These are phyloP conservation scores for Diutina rugosa DNA, from an alignment of 1,139 yeast species.

Conservation along the genomic window DNA sequence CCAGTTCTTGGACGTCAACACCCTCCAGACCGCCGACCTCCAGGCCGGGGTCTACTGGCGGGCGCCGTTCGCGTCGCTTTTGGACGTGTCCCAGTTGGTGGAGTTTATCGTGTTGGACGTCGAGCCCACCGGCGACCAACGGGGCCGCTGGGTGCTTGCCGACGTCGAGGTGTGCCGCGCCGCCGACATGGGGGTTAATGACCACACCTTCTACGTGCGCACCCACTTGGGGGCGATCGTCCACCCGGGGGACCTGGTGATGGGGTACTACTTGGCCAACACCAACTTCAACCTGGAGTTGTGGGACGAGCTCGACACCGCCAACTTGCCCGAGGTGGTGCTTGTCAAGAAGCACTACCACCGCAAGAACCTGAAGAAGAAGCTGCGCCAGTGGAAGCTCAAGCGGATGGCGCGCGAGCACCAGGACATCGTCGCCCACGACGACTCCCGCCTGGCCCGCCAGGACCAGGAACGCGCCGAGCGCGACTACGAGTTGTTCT, in stretches of 20 bases:
- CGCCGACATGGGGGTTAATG: constrained; percentile 75
- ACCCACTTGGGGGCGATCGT: constrained; percentile 87
- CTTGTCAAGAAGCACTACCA: constrained; percentile 85
- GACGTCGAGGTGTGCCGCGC: constrained; percentile 85
- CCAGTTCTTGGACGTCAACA: constrained; percentile 77
- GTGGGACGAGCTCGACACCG: constrained; percentile 60
- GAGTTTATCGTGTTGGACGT: constrained; percentile 89
- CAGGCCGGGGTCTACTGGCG: constrained; percentile 77
- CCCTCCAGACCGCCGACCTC: constrained; percentile 73
- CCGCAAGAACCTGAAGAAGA: constrained; percentile 63
- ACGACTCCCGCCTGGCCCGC: constrained; percentile 67
- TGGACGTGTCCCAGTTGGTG: constrained; percentile 64
- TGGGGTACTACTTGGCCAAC: constrained; percentile 79
- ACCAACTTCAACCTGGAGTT: constrained; percentile 78
- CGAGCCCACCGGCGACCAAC: constrained; percentile 79
- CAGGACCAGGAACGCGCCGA: constrained; percentile 90
- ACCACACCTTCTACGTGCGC: constrained; percentile 66
- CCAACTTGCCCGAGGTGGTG: constrained; percentile 75
- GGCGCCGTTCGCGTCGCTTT: constrained; percentile 65
- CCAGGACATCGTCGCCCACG: constrained; percentile 69
- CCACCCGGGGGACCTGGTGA: constrained; percentile 91
- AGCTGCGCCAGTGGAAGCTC: constrained; percentile 87
- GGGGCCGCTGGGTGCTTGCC: constrained; percentile 76
- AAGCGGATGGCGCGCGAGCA: constrained; percentile 98
- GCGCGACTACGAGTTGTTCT: constrained; percentile 87